These are phyloP conservation scores for Bretziella fagacearum DNA, from an alignment of 2,329 filamentous ascomycete species.

Conservation along the genomic window DNA sequence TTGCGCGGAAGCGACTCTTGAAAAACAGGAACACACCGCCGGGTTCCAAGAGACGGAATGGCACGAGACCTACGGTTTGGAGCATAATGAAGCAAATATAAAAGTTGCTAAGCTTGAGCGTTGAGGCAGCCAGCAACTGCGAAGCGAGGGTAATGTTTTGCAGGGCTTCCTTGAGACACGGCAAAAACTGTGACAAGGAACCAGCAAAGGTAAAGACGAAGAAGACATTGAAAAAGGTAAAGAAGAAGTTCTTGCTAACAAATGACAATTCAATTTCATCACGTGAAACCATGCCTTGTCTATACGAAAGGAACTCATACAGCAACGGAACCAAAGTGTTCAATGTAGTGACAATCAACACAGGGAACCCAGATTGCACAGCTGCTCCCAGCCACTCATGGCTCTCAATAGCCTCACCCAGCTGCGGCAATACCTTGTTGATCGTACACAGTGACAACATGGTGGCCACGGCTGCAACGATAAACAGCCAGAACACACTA, in stretches of 20 bases:
- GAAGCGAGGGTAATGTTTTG: conserved; percentile 68
- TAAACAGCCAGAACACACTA: conserved; percentile 73
- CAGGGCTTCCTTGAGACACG: conserved; percentile 54
- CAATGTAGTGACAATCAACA: conserved; percentile 66
- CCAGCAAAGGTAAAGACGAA: conserved; percentile 81
- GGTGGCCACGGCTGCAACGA: conserved; percentile 63
- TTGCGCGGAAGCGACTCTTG: conserved; percentile 58
- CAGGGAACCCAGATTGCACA: conserved; percentile 76
- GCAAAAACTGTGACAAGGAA: conserved; percentile 60
- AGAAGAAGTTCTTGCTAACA: conserved; percentile 98
- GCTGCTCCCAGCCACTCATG: conserved; percentile 59
- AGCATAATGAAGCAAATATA: conserved; percentile 91
- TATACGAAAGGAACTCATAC: conserved; percentile 81
- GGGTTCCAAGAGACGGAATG: conserved; percentile 79
- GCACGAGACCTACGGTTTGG: conserved; percentile 83
- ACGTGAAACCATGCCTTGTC: conserved; percentile 87
- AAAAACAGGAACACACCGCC: conserved; percentile 74
- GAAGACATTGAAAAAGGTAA: conserved; percentile 98
- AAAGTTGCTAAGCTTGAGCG: conserved; percentile 61
- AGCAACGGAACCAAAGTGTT: conserved; percentile 84
- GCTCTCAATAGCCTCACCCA: conserved; percentile 48
- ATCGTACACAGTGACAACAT: conserved; percentile 72
- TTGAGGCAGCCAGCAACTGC: conserved; percentile 53
- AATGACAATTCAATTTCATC: conserved; percentile 87
- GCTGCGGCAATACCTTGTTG: conserved; percentile 48